These are phyloP conservation scores for Verticillium zaregamsianum DNA, from an alignment of 2,329 filamentous ascomycete species.

Conservation along the genomic window DNA sequence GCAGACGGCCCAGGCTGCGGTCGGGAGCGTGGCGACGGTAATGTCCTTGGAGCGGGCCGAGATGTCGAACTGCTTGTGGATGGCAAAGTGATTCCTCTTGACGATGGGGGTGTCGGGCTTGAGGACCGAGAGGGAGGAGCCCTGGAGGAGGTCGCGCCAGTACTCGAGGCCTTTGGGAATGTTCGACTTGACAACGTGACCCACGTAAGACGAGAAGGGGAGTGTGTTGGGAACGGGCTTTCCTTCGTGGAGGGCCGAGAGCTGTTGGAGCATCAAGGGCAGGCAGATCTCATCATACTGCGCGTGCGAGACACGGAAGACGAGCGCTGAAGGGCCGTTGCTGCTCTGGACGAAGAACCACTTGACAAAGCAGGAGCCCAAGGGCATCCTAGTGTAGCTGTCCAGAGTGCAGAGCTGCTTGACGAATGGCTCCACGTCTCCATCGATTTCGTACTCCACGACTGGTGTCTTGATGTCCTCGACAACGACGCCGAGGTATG, in stretches of 20 bases:
- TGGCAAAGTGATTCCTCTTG: constrained; percentile 33
- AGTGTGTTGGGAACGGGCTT: constrained; percentile 23
- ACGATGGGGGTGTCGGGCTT: constrained; percentile 32
- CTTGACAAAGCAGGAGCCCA: constrained; percentile 57
- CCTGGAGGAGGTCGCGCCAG: constrained; percentile 55
- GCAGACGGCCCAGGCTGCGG: constrained; percentile 61
- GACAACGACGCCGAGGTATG: constrained; percentile 55
- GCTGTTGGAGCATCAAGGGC: constrained; percentile 55
- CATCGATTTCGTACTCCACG: constrained; percentile 47
- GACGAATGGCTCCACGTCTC: constrained; percentile 45
- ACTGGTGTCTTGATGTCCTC: constrained; percentile 47
- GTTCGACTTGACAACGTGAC: constrained; percentile 33
- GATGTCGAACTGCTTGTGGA: constrained; percentile 40
- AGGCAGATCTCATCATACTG: constrained; percentile 68
- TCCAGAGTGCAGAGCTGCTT: constrained; percentile 52
- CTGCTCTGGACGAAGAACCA: constrained; percentile 46
- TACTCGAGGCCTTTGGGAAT: constrained; percentile 51
- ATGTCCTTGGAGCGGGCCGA: constrained; percentile 46
- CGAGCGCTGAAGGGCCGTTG: constrained; percentile 35
- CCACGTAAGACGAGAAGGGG: constrained; percentile 43
- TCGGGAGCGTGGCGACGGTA: constrained; percentile 62
- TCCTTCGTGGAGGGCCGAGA: constrained; percentile 47
- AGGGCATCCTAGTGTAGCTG: constrained; percentile 48
- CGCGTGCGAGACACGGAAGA: constrained; percentile 62
- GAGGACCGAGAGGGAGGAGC: constrained; percentile 43